Evolutionary conservation across 371 early-diverging fungal species (phyloP).

Genomic region (Modicella reniformis): DNA sequence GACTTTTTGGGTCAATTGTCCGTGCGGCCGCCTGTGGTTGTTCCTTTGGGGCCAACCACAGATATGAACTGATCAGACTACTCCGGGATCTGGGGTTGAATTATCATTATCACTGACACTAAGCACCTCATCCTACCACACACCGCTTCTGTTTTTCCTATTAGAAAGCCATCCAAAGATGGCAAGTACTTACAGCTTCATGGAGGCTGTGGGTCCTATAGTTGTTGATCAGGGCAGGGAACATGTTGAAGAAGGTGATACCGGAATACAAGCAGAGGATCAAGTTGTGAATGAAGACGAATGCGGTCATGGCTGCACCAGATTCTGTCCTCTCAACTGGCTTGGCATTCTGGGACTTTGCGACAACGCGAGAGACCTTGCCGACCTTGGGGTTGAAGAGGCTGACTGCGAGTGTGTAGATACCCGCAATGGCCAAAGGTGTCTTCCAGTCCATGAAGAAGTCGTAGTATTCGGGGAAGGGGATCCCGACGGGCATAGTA

Average conservation of each 20-base stretch:
- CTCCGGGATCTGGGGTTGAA: not conserved
- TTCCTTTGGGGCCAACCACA: not conserved
- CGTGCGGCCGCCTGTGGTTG: not conserved
- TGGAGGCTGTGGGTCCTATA: slow-evolving; percentile 56
- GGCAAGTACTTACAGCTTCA: slow-evolving; percentile 53
- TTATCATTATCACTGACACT: too few species aligned
- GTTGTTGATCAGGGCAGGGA: slow-evolving; percentile 62
- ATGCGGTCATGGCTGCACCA: slow-evolving; percentile 69
- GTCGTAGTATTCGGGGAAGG: slow-evolving; percentile 72
- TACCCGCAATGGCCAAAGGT: slow-evolving; percentile 70
- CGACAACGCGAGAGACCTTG: slow-evolving; percentile 65
- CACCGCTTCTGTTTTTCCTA: too few species aligned
- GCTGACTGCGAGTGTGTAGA: slow-evolving; percentile 63
- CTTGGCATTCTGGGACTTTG: slow-evolving; percentile 60
- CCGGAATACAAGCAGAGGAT: slow-evolving; percentile 75
- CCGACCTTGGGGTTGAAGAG: slow-evolving; percentile 71
- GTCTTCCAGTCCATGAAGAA: slow-evolving; percentile 81
- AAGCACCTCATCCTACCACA: too few species aligned
- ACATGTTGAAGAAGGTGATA: slow-evolving; percentile 74
- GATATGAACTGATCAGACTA: not conserved
- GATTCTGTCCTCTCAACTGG: slow-evolving; percentile 52
- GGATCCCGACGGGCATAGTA: slow-evolving; percentile 61
- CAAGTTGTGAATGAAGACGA: slow-evolving; percentile 82
- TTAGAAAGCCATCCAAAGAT: not conserved
- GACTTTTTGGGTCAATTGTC: slow-evolving; percentile 34